phyloP scores from a whole-genome alignment of 139 green algal species.

The Chlorella sp. region DNA sequence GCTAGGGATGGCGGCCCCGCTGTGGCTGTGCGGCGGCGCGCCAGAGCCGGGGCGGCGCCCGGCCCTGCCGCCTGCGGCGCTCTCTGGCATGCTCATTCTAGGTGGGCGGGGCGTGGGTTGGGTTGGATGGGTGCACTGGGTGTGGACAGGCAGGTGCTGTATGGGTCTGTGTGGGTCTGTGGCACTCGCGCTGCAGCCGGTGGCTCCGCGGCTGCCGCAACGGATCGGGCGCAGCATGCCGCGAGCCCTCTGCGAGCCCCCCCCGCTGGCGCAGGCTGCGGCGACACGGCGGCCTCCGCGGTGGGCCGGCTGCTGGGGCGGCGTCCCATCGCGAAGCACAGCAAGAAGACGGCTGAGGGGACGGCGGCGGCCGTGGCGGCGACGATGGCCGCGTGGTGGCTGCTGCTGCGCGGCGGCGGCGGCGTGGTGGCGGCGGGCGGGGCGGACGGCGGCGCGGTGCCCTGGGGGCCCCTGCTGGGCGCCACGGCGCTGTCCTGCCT shows the following conservation, averaged over 20 bases:
- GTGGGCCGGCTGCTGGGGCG: conserved; percentile 52
- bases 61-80: conserved; percentile 28
- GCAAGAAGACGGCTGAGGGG: conserved; percentile 79
- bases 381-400: conserved; percentile 56
- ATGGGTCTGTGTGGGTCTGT: background rate
- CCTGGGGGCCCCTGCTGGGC: conserved; percentile 28
- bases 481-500: conserved; percentile 57
- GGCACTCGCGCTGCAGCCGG: background rate
- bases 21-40: too few species aligned
- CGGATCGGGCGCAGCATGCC: background rate
- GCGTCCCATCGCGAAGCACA: conserved; percentile 34
- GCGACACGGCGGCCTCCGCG: conserved; percentile 52
- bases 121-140: too few species aligned
- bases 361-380: conserved; percentile 45
- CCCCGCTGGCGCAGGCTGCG: conserved; percentile 18
- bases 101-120: conserved; percentile 26
- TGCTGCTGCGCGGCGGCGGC: conserved; percentile 16
- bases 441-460: background rate
- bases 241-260: background rate
- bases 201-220: background rate
- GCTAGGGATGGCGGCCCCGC: conserved; percentile 70
- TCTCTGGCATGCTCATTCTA: conserved; percentile 66
- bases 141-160: too few species aligned
- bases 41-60: background rate
- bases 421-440: background rate